These are phyloP conservation scores for Lactarius trivialis DNA, from an alignment of 768 basidiomycete genomes.

Conservation along the genomic window DNA sequence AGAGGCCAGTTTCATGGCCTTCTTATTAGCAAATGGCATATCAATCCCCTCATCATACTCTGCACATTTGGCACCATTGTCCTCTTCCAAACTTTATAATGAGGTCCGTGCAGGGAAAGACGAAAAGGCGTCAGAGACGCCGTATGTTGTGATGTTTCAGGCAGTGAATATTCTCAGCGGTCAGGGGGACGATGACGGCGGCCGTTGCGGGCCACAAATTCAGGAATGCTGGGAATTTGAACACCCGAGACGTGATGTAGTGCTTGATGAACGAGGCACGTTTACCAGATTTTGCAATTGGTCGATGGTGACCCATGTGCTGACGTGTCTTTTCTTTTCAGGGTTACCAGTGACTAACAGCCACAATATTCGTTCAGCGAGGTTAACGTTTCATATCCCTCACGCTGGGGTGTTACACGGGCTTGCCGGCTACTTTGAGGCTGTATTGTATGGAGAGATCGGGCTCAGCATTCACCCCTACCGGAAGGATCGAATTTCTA, in stretches of 20 bases:
- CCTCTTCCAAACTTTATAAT: conserved; percentile 87
- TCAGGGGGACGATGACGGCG: conserved; percentile 51
- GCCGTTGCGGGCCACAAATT: conserved; percentile 71
- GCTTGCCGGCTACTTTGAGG: conserved; percentile 95
- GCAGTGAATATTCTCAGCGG: conserved; percentile 87
- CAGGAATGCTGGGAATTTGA: conserved; percentile 99
- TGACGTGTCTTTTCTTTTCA: conserved; percentile 29
- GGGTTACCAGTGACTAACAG: conserved; percentile 91
- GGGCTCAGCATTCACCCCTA: conserved; percentile 93
- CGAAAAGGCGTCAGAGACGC: conserved; percentile 78
- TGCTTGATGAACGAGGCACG: conserved; percentile 65
- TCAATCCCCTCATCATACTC: conserved; percentile 97
- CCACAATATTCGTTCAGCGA: conserved; percentile 87
- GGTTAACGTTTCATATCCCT: conserved; percentile 85
- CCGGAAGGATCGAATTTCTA: conserved; percentile 76
- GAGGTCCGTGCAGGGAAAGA: conserved; percentile 66
- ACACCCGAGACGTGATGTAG: conserved; percentile 79
- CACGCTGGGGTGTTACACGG: conserved; percentile 92
- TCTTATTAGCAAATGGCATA: conserved; percentile 69
- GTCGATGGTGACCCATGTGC: not conserved
- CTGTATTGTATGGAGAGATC: conserved; percentile 82
- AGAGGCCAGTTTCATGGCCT: conserved; percentile 6
- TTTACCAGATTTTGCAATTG: not conserved
- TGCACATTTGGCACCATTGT: conserved; percentile 88
- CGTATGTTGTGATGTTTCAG: conserved; percentile 98